Conservation (phyloP, 768 basidiomycete genomes). For the Fistulinella prunicolor region DNA sequence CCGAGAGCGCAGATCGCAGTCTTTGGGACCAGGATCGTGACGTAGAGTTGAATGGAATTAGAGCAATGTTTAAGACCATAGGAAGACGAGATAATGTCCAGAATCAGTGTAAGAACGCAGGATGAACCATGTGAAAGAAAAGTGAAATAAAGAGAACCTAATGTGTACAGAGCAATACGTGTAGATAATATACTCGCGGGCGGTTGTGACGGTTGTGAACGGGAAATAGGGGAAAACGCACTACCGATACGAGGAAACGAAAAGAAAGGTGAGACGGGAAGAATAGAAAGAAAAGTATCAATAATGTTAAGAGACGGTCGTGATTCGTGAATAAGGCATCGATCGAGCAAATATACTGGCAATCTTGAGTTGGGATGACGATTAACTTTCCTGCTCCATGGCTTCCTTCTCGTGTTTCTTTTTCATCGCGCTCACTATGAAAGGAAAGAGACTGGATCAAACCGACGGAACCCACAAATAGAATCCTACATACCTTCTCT, state of each 20-base stretch:
- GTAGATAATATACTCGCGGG: constrained; percentile 15
- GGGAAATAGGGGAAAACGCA: background rate
- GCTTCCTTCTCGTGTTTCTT: constrained; percentile 74
- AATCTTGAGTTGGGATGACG: background rate
- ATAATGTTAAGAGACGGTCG: constrained; percentile 20
- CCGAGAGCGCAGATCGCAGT: too few relatives aligned
- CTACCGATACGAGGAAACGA: background rate
- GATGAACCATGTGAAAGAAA: background rate
- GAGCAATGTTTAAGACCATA: too few relatives aligned
- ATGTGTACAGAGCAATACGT: constrained; percentile 10
- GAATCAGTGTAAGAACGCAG: too few relatives aligned
- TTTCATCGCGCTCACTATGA: constrained; percentile 78
- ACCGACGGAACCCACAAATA: background rate
- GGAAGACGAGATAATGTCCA: too few relatives aligned
- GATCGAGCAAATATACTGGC: background rate
- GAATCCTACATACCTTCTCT: constrained; percentile 64
- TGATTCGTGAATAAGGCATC: background rate
- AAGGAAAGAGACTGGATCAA: background rate
- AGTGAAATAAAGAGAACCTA: constrained; percentile 15
- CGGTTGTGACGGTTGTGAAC: background rate
- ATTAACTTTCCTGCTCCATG: constrained; percentile 52
- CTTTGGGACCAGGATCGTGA: too few relatives aligned
- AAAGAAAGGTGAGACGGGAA: background rate
- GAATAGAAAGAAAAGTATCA: constrained; percentile 9
- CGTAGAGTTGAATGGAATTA: too few relatives aligned